A percentile compares a stretch with the other conserved stretches of the same genome.
Evolutionary conservation across 768 basidiomycete species (phyloP).

Genomic region (Sarcomyxa edulis): DNA sequence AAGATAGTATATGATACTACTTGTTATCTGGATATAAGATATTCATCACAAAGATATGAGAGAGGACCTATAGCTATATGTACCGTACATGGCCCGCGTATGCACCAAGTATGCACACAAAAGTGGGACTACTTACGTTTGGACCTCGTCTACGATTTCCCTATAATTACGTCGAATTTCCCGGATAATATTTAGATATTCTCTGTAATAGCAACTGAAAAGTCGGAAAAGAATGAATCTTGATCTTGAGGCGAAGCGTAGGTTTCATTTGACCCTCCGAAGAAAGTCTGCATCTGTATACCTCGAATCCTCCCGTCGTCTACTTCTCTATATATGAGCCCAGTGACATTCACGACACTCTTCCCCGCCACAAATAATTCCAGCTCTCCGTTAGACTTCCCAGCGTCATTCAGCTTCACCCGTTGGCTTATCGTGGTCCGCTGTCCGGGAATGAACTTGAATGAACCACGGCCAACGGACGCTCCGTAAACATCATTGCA

Average conservation of each 20-base stretch:
- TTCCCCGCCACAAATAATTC: constrained; percentile 61
- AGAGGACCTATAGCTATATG: no score
- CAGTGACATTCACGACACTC: constrained; percentile 54
- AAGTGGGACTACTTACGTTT: no score
- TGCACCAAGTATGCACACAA: no score
- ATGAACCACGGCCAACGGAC: constrained; percentile 64
- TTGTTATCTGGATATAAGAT: no score
- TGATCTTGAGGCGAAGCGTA: constrained; percentile 65
- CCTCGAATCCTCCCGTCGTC: constrained; percentile 50
- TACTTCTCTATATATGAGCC: constrained; percentile 48
- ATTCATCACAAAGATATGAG: no score
- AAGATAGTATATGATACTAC: no score
- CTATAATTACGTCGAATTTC: no score
- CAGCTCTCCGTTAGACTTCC: constrained; percentile 64
- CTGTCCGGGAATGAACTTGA: constrained; percentile 52
- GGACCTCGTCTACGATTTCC: no score
- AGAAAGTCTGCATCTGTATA: constrained; percentile 72
- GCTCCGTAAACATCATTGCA: constrained; percentile 62
- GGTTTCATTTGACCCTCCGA: constrained; percentile 46
- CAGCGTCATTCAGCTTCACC: constrained; percentile 67
- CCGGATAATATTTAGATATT: no score
- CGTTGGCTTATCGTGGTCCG: constrained; percentile 68
- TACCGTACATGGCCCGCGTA: no score
- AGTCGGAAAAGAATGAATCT: constrained; percentile 61
- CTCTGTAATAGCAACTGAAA: constrained; percentile 57